Percentiles rank a stretch among this genome's conserved stretches.
phyloP scores from a whole-genome alignment of 2,329 filamentous ascomycete species.

The Achaetomium macrosporum region DNA sequence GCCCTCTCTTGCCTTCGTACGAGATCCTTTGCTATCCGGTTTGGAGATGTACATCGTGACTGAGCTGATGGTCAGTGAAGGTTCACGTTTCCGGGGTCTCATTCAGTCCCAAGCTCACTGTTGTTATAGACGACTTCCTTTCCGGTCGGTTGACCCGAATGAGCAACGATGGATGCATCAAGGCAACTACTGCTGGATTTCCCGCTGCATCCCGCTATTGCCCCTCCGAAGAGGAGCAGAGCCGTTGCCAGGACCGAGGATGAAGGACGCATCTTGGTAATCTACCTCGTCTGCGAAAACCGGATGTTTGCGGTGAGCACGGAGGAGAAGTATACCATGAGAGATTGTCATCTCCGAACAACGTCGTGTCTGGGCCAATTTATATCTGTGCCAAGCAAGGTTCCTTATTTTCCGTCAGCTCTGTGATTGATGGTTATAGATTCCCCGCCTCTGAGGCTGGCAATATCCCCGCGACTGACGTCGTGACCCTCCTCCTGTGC shows the following conservation, averaged over 20 bases:
- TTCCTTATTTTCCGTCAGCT: too few species aligned
- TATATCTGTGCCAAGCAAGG: too few species aligned
- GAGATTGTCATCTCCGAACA: background rate
- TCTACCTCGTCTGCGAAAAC: background rate
- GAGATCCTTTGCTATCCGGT: slow-evolving; percentile 9
- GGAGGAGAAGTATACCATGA: too few species aligned
- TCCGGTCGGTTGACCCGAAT: slow-evolving; percentile 20
- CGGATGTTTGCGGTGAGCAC: too few species aligned
- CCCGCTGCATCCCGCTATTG: background rate
- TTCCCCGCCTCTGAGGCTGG: too few species aligned
- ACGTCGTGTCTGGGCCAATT: background rate
- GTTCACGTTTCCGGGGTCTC: too few species aligned
- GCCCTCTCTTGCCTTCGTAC: slow-evolving; percentile 9
- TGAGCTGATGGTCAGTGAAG: background rate
- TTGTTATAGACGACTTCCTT: slow-evolving; percentile 17
- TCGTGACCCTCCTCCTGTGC: too few species aligned
- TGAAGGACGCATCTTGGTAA: slow-evolving; percentile 9
- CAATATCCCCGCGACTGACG: too few species aligned
- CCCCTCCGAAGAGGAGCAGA: slow-evolving; percentile 10
- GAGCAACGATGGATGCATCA: slow-evolving; percentile 18
- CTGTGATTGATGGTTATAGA: too few species aligned
- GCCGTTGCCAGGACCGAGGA: slow-evolving; percentile 1
- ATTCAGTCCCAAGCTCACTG: slow-evolving; percentile 7
- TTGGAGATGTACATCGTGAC: slow-evolving; percentile 25
- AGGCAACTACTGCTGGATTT: background rate